Percentiles rank a stretch among this genome's conserved stretches.
phyloP scores from a whole-genome alignment of 1,139 yeast species.

The Casaregolazyma lundiana region DNA sequence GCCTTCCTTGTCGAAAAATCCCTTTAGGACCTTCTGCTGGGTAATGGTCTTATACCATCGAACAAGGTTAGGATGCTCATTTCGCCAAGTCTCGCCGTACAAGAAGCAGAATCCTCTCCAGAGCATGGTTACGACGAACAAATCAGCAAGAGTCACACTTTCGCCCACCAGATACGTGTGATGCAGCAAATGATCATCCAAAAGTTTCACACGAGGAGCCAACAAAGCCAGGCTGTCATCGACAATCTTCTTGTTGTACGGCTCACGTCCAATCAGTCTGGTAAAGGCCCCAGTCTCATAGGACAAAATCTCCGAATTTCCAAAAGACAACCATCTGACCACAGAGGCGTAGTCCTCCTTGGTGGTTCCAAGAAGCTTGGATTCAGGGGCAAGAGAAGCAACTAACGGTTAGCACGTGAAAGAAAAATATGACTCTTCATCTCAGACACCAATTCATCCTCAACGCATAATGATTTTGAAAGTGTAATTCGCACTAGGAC shows the following conservation, averaged over 20 bases:
- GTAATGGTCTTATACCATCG: conserved; percentile 84
- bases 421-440: background rate
- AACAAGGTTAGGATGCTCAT: conserved; percentile 63
- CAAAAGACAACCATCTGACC: conserved; percentile 77
- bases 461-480: conserved; percentile 6
- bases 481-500: conserved; percentile 54
- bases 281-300: conserved; percentile 37
- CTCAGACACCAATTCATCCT: conserved; percentile 13
- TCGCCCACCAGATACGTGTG: conserved; percentile 91
- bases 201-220: conserved; percentile 37
- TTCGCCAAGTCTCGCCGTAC: conserved; percentile 76
- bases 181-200: conserved; percentile 45
- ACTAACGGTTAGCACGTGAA: conserved; percentile 24
- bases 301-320: conserved; percentile 63
- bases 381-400: conserved; percentile 28
- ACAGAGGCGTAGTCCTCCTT: conserved; percentile 65
- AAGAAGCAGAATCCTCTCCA: conserved; percentile 62
- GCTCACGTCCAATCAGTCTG: conserved; percentile 47
- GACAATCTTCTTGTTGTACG: conserved; percentile 77
- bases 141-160: conserved; percentile 81
- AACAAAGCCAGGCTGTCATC: conserved; percentile 49
- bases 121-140: conserved; percentile 56
- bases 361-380: conserved; percentile 57
- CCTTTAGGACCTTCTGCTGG: conserved; percentile 50
- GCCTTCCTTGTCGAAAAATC: conserved; percentile 36